A percentile compares a stretch with the other conserved stretches of the same genome.
Evolutionary conservation across 108 stramenopile species (phyloP).

Genomic region (Pseudonitzschia delicatissima): DNA sequence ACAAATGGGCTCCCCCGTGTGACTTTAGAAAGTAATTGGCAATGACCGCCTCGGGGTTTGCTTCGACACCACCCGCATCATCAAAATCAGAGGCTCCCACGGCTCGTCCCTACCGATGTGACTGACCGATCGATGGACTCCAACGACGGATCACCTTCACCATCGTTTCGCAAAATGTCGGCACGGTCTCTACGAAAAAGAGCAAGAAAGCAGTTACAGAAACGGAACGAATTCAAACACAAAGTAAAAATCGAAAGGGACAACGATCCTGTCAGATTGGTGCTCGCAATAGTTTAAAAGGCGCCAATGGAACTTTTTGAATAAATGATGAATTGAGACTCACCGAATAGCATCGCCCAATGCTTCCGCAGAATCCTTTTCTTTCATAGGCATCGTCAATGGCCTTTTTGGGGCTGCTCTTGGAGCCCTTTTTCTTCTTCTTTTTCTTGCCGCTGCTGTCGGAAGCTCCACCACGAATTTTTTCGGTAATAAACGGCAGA

Average conservation of each 20-base stretch:
- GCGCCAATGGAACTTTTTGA: not conserved
- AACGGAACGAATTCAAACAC: not conserved
- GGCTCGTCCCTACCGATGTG: conserved; percentile 38
- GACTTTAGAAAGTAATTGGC: conserved; percentile 80
- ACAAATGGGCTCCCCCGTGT: conserved; percentile 75
- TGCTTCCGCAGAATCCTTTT: conserved; percentile 51
- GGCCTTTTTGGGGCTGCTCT: conserved; percentile 18
- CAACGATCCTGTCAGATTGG: not conserved
- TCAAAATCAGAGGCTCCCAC: conserved; percentile 50
- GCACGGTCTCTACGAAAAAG: conserved; percentile 32
- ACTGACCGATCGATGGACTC: conserved; percentile 38
- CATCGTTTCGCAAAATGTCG: conserved; percentile 33
- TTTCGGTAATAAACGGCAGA: not conserved
- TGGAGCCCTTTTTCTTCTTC: conserved; percentile 5
- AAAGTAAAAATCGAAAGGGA: not conserved
- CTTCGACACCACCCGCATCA: conserved; percentile 45
- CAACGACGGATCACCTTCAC: conserved; percentile 28
- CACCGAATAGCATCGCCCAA: conserved; percentile 71
- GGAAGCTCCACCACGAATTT: not conserved
- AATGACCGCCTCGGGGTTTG: conserved; percentile 52
- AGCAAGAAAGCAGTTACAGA: not conserved
- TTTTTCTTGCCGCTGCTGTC: conserved; percentile 5
- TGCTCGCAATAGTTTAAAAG: not conserved
- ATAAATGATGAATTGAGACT: not conserved
- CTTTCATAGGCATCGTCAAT: conserved; percentile 57